Conservation (phyloP, 169 alveolate genomes). For the Eimeria sp. region DNA sequence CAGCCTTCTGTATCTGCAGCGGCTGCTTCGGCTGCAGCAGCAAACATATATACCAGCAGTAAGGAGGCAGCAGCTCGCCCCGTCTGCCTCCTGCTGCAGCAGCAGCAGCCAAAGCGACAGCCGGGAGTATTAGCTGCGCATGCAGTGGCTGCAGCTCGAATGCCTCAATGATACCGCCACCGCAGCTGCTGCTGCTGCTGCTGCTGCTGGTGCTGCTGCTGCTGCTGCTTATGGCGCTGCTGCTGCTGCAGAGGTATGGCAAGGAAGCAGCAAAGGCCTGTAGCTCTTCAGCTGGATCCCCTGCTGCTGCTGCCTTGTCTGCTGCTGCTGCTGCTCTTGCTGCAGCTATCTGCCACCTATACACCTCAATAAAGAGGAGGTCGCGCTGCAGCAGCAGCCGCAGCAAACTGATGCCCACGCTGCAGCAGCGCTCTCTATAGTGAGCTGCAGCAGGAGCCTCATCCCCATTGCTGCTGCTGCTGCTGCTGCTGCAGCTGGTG, state of each 20-base stretch:
- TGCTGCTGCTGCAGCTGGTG: constrained; percentile 63
- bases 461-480: neutral
- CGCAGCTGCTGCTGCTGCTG: constrained; percentile 55
- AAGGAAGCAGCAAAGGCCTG: constrained; percentile 7
- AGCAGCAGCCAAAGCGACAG: constrained; percentile 28
- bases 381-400: constrained; percentile 81
- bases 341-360: constrained; percentile 36
- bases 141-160: constrained; percentile 70
- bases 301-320: neutral
- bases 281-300: neutral
- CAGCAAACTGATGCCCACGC: constrained; percentile 60
- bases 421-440: constrained; percentile 50
- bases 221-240: no score
- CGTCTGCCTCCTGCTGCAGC: constrained; percentile 9
- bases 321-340: constrained; percentile 75
- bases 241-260: neutral
- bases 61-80: constrained; percentile 23
- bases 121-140: constrained; percentile 52
- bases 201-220: no score
- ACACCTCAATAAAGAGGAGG: constrained; percentile 49
- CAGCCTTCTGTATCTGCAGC: constrained; percentile 49
- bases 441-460: constrained; percentile 46
- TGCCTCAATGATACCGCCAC: constrained; percentile 36
- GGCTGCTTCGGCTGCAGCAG: constrained; percentile 25
- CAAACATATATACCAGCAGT: constrained; percentile 27